Base-by-base conservation (phyloP, 176 grass and related monocot genomes). In the Raddia distichophylla region DNA sequence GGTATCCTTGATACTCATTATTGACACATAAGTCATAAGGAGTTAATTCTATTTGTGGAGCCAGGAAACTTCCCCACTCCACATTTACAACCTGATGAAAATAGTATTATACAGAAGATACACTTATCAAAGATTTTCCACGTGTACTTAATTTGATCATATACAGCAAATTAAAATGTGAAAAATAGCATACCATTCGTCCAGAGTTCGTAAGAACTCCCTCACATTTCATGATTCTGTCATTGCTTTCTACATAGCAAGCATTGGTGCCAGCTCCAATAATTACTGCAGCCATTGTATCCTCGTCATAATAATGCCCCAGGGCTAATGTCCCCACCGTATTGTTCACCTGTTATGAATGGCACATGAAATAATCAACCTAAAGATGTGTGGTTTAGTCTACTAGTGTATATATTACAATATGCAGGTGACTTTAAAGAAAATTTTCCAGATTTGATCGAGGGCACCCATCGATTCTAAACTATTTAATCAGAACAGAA, bases 231-330 rank as follows among this genome's bases (percentile, higher is more conserved):
- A 89, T 90, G 56, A 98, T 88, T 56, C 86, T 90, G 59, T 82
- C 88, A 49, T 60, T 80, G 17, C 73, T 84, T 83, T 98, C 95
- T 60, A 98, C 74, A 85, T 98, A 98, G 84, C 90, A 93, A 74
- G 92, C 95, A 73, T 98, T 93, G 64, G 86, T 98, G 73, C 93
- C 92, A 53, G 90, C 94, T 77, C 95, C 95, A 64, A 98, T 91
- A 84, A 95, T 88, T 58, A 98, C 92, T 49, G 92, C 76, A 86
- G 92, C 92, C 54, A 98, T 69, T 61, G 92, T 93, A 51, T 98
- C 95, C 59, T 95, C 67, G 37, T 98, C 95, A 84, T 91, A 85
- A 78, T 95, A 98, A 85, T 93, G 92, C 64, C 92, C 86, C 54
- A 95, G 63, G 52, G 92, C 95, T 83, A 95, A 80, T 84, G 92